A percentile compares a stretch with the other conserved stretches of the same genome.
phyloP scores from a whole-genome alignment of 305 asterid genomes.

The Coffea humblotiana region DNA sequence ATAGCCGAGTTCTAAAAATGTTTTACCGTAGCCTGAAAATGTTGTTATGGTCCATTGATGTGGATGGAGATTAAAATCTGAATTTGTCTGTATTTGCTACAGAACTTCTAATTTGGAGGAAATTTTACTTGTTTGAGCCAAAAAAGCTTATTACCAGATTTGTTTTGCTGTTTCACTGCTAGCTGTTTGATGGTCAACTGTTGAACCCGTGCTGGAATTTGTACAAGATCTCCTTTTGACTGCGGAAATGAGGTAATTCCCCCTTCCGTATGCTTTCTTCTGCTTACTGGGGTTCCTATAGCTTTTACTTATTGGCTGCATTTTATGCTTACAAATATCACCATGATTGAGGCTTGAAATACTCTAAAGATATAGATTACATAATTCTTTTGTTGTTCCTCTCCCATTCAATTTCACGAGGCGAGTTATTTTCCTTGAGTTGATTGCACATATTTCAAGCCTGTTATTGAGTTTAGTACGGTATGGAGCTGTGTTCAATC shows the following conservation, averaged over 20 bases:
- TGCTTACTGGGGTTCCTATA: background rate
- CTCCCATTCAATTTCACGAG: background rate
- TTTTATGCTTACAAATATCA: background rate
- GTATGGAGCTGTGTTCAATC: background rate
- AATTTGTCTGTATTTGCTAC: background rate
- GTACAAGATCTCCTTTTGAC: background rate
- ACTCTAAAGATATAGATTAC: background rate
- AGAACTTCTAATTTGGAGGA: background rate
- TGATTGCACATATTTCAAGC: background rate
- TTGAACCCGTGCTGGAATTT: conserved; percentile 1
- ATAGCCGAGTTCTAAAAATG: background rate
- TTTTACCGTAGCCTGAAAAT: background rate
- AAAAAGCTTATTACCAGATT: background rate
- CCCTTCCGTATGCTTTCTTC: background rate
- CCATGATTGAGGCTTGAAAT: background rate
- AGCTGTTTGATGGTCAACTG: background rate
- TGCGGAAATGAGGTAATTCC: conserved; percentile 7
- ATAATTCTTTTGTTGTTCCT: background rate
- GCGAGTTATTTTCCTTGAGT: background rate
- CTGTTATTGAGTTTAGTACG: background rate
- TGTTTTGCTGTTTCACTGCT: conserved; percentile 1
- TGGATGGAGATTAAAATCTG: background rate
- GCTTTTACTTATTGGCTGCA: background rate
- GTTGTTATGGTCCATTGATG: background rate
- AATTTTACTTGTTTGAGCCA: background rate